Evolutionary conservation across 148 eudicot species (phyloP).

Genomic region (Silene uniflora): DNA sequence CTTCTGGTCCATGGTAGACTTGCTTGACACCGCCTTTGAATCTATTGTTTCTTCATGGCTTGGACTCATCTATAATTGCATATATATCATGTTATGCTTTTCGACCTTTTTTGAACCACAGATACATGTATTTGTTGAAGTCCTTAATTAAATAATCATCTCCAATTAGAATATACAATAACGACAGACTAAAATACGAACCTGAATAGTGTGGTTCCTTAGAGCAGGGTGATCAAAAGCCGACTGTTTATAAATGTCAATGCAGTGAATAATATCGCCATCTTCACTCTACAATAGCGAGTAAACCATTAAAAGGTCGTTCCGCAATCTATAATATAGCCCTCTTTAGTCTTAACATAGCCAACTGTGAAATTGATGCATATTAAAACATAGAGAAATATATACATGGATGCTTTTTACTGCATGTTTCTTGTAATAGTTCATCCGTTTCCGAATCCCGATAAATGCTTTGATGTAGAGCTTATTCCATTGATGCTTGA

Average conservation of each 20-base stretch:
- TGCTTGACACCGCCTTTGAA: conserved; percentile 7
- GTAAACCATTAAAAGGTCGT: neutral
- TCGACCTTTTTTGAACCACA: too few species aligned
- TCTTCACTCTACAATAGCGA: too few species aligned
- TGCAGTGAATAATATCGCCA: too few species aligned
- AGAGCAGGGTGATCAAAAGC: neutral
- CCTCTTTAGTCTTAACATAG: too few species aligned
- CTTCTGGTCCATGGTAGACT: conserved; percentile 1
- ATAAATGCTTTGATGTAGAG: conserved; percentile 1
- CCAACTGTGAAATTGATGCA: too few species aligned
- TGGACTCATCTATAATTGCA: conserved; percentile 29
- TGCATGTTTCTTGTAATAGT: conserved; percentile 17
- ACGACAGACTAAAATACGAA: neutral
- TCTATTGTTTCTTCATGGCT: conserved; percentile 10
- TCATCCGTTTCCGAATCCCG: neutral
- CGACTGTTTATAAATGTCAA: neutral
- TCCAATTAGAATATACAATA: too few species aligned
- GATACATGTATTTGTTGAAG: too few species aligned
- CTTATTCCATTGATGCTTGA: neutral
- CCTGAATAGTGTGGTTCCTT: neutral
- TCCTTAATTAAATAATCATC: too few species aligned
- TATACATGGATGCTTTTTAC: conserved; percentile 26
- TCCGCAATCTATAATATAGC: neutral
- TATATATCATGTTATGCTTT: too few species aligned
- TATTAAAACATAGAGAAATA: neutral